phyloP scores from a whole-genome alignment of 1,284 basidiomycete genomes.

The Uromyces viciae-fabae region DNA sequence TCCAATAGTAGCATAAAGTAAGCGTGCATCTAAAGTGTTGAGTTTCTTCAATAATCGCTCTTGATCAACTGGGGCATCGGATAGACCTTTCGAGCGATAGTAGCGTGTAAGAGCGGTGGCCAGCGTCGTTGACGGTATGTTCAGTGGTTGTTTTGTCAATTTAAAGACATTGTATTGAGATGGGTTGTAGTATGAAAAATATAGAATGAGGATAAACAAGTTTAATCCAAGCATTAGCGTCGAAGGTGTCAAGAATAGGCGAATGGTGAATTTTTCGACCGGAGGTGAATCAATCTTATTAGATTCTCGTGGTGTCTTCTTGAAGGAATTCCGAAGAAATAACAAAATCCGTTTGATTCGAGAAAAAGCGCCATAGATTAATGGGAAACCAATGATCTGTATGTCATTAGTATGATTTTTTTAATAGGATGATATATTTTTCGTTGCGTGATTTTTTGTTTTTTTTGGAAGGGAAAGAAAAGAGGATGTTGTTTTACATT shows the following conservation, averaged over 20 bases:
- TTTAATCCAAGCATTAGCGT: background rate
- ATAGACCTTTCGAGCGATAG: background rate
- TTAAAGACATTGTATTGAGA: background rate
- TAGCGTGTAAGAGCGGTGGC: background rate
- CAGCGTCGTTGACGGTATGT: slow-evolving; percentile 10
- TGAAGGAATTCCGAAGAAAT: background rate
- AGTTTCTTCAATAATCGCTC: slow-evolving; percentile 23
- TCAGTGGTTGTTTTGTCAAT: background rate
- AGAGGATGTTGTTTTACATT: background rate
- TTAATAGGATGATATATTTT: background rate
- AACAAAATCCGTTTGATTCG: background rate
- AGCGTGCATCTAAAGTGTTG: slow-evolving; percentile 27
- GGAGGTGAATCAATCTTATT: background rate
- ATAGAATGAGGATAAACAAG: background rate
- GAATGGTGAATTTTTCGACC: background rate
- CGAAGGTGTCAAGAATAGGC: background rate
- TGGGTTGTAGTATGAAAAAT: background rate
- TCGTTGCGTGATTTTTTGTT: background rate
- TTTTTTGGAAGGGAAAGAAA: background rate
- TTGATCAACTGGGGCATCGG: slow-evolving; percentile 1
- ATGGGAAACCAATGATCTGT: slow-evolving; percentile 32
- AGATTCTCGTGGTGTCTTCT: background rate
- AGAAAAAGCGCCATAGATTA: slow-evolving; percentile 27
- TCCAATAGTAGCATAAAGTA: slow-evolving; percentile 20
- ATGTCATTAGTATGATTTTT: background rate